Conservation (phyloP, 768 basidiomycete species). For the Termitomyces sp. region DNA sequence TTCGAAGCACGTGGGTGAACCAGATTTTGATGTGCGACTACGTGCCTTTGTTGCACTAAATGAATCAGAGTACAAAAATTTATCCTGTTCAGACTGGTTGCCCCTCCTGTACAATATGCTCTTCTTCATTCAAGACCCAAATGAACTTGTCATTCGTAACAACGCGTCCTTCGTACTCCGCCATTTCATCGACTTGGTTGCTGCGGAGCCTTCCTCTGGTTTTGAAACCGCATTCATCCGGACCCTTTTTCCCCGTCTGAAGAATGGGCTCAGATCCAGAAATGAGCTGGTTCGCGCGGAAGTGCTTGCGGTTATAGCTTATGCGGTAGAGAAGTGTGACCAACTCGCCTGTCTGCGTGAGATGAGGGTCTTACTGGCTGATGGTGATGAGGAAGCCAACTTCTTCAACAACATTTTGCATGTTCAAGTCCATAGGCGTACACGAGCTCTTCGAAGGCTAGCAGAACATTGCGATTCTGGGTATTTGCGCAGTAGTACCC, state of each 20-base stretch:
- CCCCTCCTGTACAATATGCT: constrained; percentile 81
- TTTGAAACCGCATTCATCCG: constrained; percentile 54
- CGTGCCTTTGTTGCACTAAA: constrained; percentile 71
- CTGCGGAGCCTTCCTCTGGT: constrained; percentile 31
- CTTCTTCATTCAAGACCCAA: constrained; percentile 82
- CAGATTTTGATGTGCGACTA: constrained; percentile 86
- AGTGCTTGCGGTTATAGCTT: constrained; percentile 69
- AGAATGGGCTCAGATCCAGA: constrained; percentile 73
- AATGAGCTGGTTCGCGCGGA: constrained; percentile 86
- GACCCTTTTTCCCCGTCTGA: constrained; percentile 70
- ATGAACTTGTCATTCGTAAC: constrained; percentile 80
- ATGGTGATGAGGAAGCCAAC: constrained; percentile 89
- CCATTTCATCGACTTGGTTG: constrained; percentile 67
- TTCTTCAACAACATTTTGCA: constrained; percentile 97
- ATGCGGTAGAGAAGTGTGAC: constrained; percentile 63
- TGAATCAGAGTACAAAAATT: constrained; percentile 46
- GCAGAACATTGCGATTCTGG: constrained; percentile 69
- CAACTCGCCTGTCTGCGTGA: constrained; percentile 62
- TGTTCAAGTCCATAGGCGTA: constrained; percentile 86
- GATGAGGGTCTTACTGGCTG: constrained; percentile 74
- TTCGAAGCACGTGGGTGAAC: constrained; percentile 75
- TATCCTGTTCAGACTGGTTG: constrained; percentile 65
- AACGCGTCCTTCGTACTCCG: constrained; percentile 74
- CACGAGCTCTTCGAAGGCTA: constrained; percentile 80
- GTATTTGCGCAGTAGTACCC: constrained; percentile 57